Conservation (phyloP, 352 stramenopile species). For the Globisporangium ultimum region DNA sequence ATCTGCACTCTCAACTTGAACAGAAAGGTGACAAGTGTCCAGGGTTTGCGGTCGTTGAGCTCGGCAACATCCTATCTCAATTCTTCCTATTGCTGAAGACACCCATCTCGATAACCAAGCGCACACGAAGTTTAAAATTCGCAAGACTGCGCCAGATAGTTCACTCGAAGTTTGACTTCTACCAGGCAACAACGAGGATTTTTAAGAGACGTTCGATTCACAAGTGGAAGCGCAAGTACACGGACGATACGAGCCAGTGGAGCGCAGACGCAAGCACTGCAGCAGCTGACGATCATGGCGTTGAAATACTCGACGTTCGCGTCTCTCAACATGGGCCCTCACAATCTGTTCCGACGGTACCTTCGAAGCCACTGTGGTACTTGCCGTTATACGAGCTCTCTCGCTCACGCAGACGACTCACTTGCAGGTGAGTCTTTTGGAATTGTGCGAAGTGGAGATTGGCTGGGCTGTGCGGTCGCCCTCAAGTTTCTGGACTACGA, state of each 20-base stretch:
- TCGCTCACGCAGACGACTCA: constrained; percentile 12
- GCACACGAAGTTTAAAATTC: background rate
- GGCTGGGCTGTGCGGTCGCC: constrained; percentile 25
- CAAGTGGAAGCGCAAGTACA: no score
- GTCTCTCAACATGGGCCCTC: no score
- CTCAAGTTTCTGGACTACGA: constrained; percentile 27
- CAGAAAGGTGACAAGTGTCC: background rate
- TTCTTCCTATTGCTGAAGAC: background rate
- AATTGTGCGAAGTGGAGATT: constrained; percentile 21
- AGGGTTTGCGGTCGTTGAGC: background rate
- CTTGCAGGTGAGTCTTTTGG: constrained; percentile 20
- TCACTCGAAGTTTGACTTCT: no score
- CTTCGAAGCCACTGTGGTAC: constrained; percentile 23
- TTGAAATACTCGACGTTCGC: no score
- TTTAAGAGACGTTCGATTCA: no score
- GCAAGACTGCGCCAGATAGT: background rate
- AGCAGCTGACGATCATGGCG: no score
- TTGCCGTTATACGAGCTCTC: constrained; percentile 25
- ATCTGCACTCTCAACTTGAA: background rate
- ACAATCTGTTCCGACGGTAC: background rate
- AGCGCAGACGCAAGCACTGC: no score
- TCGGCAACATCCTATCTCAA: background rate
- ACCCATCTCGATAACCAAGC: background rate
- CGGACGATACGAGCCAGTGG: no score
- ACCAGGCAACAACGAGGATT: background rate